Evolutionary conservation across 495 filamentous ascomycete species (phyloP), one percentile per base, ranked within the genome.

Genomic region (Parachaetomium inaequale): DNA sequence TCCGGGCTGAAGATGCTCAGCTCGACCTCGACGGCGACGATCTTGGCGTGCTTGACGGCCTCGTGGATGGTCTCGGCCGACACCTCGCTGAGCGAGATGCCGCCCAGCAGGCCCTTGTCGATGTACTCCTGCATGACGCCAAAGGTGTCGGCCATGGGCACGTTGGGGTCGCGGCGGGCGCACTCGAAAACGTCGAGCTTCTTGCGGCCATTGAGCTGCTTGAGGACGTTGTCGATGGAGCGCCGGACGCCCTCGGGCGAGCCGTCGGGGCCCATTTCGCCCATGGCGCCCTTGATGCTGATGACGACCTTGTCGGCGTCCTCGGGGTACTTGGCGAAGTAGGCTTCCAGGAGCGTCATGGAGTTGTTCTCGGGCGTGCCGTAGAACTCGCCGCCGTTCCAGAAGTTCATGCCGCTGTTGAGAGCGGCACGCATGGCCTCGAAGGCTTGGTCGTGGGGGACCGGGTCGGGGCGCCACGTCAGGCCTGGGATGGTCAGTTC

Each of bases 361-460:
- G 78, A 83, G 79, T 92, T 91, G 76, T 79, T 79, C 23, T 87
- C 81, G 11, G 84, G 81, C 0, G 84, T 79, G 47, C 91, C 90
- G 74, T 95, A 95, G 68, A 94, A 79, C 64, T 92, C 87, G 65
- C 87, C 89, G 46, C 81, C 90, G 69, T 93, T 93, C 89, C 89
- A 93, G 74, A 90, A 85, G 73, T 88, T 73, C 80, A 81, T 71
- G 32, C 90, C 89, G 12, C 77, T 74, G n/a, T 76, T 68, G 52
- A 94, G 78, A 15, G 91, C 79, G 23, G 85, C 80, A 63, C 82
- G 84, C 75, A 94, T 79, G 7, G 88, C 82, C 60, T 82, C 81
- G 69, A 93, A 87, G 62, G 87, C 81, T 68, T 86, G 78, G 31
- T 86, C 82, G 36, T 86, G 72, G 3, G 86, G 67, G 2, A 80